These are phyloP conservation scores for Bipolaris zeicola DNA, from an alignment of 2,329 filamentous ascomycete genomes.

Conservation along the genomic window DNA sequence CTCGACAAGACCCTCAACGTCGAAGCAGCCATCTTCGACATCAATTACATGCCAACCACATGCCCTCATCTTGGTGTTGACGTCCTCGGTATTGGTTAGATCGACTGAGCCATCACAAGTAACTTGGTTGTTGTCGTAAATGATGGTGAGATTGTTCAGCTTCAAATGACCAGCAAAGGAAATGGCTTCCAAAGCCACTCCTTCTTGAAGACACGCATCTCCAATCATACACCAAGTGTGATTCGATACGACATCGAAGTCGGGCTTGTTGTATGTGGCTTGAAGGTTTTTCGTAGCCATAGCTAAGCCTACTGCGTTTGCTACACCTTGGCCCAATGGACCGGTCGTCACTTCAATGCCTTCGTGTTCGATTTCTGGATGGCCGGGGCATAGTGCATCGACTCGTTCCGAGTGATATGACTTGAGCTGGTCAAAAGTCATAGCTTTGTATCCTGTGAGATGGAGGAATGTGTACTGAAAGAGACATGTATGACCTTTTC, in stretches of 20 bases:
- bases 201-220: conserved; percentile 63
- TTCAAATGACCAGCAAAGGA: conserved; percentile 61
- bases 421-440: conserved; percentile 63
- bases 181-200: conserved; percentile 63
- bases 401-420: conserved; percentile 57
- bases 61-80: conserved; percentile 64
- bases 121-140: conserved; percentile 67
- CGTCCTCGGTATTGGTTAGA: conserved; percentile 59
- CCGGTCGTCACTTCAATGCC: conserved; percentile 66
- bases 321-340: conserved; percentile 63
- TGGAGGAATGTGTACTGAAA: conserved; percentile 62
- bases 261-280: conserved; percentile 62
- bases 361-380: conserved; percentile 63
- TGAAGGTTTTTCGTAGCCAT: conserved; percentile 64
- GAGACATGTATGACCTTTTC: conserved; percentile 55
- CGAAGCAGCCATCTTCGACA: conserved; percentile 59
- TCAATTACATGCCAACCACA: conserved; percentile 63
- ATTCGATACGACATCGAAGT: conserved; percentile 56
- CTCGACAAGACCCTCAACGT: conserved; percentile 55
- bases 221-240: conserved; percentile 63
- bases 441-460: conserved; percentile 58
- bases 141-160: conserved; percentile 62
- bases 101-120: conserved; percentile 65
- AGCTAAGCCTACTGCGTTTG: conserved; percentile 59
- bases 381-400: conserved; percentile 59